Base-by-base conservation (phyloP, 2,329 filamentous ascomycete genomes). In the Metarhizium robertsii region DNA sequence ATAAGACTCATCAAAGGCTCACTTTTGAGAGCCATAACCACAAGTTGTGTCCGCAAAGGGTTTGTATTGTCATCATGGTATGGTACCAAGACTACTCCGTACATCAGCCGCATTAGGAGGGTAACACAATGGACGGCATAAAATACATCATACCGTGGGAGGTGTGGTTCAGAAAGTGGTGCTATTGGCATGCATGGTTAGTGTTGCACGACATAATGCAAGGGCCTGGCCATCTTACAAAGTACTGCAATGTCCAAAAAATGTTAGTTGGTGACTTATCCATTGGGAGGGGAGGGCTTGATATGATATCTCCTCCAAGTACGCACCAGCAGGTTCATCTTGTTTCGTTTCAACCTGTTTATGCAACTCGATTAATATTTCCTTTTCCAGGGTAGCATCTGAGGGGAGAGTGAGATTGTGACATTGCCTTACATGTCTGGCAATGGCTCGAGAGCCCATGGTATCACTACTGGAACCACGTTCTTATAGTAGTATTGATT, bases 141-240 rank as follows among this genome's bases (percentile, higher is more conserved):
- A 77, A 55, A 83, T 40, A 11, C 38, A 11, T 67, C 61, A 84
- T 67, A 72, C 75, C 84, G 57, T 83, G 81, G 7, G 88, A 88
- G 3, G 89, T 94, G 67, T 94, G 87, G 62, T 92, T 89, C 57
- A 94, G 75, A 65, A 94, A 83, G 63, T 83, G 79, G 61, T 81
- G 77, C 69, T 75, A 5, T 30, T 20, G 30, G 62, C 50, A 57
- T 62, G 62, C 50, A 57, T 62, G 45, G 47, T 43, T 51, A 56
- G 16, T 16, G 53, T 46, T 25, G 46, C 46, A 32, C 51, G 14
- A 7, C 40, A 53, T 10, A 29, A 48, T 29, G 20, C 45, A 48
- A 30, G 20, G 25, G 45, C 14, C 14, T 10, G 40, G 32, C 16
- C 8, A 55, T 64, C 74, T 65, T 67, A 77, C 74, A 61, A 80